These are phyloP conservation scores for Thielaviopsis ethacetica DNA, from an alignment of 2,329 filamentous ascomycete species.

Conservation along the genomic window DNA sequence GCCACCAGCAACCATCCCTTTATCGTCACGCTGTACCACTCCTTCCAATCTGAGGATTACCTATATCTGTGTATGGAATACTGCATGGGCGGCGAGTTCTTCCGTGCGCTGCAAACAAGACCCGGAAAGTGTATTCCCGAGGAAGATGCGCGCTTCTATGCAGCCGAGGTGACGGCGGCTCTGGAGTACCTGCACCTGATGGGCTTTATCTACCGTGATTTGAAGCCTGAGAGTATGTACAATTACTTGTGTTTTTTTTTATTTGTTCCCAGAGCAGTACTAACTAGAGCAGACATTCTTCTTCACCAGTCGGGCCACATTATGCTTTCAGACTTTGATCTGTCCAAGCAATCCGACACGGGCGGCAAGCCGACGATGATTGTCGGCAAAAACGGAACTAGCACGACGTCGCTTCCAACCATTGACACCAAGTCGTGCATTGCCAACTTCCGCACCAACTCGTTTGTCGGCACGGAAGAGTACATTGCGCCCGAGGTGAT, in stretches of 20 bases:
- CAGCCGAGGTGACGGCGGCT: constrained; percentile 90
- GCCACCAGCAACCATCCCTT: constrained; percentile 98
- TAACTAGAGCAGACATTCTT: constrained; percentile 55
- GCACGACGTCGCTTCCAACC: constrained; percentile 74
- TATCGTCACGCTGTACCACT: constrained; percentile 96
- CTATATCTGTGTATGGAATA: constrained; percentile 99
- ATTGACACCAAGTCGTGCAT: constrained; percentile 99
- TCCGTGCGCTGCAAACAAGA: constrained; percentile 85
- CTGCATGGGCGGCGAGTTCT: constrained; percentile 97
- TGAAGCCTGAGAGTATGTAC: constrained; percentile 88
- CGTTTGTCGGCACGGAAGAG: constrained; percentile 95
- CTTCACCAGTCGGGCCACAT: constrained; percentile 99
- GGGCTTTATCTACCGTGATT: constrained; percentile 96
- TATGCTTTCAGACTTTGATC: constrained; percentile 97
- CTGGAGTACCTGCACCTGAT: constrained; percentile 94
- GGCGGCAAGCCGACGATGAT: constrained; percentile 98
- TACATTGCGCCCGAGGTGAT: constrained; percentile 99
- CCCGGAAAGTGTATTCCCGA: constrained; percentile 96
- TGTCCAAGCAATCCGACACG: constrained; percentile 93
- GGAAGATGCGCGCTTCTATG: constrained; percentile 93
- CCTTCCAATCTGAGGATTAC: constrained; percentile 97
- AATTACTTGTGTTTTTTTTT: not conserved
- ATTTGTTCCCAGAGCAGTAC: not conserved
- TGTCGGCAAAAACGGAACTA: constrained; percentile 73
- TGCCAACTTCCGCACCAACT: constrained; percentile 94